These are phyloP conservation scores for Irpex rosettiformis DNA, from an alignment of 1,284 basidiomycete genomes.

Conservation along the genomic window DNA sequence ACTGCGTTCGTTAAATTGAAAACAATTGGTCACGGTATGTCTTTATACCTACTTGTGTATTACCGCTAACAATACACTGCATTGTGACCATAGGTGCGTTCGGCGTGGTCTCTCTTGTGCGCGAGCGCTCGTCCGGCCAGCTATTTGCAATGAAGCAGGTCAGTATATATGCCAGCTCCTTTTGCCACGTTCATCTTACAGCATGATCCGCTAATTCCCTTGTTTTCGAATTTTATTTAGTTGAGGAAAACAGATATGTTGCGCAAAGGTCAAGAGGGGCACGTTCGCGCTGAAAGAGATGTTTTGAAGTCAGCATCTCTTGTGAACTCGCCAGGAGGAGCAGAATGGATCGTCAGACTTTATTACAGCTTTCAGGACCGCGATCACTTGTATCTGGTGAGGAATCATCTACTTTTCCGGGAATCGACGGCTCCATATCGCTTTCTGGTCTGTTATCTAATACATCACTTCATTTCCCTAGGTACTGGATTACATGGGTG, in stretches of 20 bases:
- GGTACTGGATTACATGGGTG: constrained; percentile 93
- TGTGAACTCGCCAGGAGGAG: constrained; percentile 62
- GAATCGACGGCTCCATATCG: constrained; percentile 7
- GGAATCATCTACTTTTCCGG: constrained; percentile 29
- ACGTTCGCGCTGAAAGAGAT: constrained; percentile 89
- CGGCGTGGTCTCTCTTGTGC: constrained; percentile 92
- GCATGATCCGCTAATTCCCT: background rate
- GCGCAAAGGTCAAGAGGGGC: constrained; percentile 96
- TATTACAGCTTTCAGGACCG: constrained; percentile 92
- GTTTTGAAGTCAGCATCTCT: constrained; percentile 79
- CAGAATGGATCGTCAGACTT: constrained; percentile 92
- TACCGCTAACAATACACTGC: constrained; percentile 6
- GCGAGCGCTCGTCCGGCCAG: constrained; percentile 74
- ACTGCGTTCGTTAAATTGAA: constrained; percentile 88
- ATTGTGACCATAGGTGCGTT: constrained; percentile 72
- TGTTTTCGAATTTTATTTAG: constrained; percentile 38
- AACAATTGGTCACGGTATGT: constrained; percentile 90
- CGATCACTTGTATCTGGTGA: constrained; percentile 89
- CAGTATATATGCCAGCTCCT: constrained; percentile 21
- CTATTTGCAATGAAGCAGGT: constrained; percentile 98
- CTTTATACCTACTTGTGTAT: constrained; percentile 17
- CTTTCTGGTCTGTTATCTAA: constrained; percentile 12
- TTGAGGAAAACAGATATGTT: constrained; percentile 96
- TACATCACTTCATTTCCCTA: constrained; percentile 43
- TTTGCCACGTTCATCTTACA: constrained; percentile 15